Conservation (phyloP, 176 grass and related monocot species). For the Paspalum vaginatum region DNA sequence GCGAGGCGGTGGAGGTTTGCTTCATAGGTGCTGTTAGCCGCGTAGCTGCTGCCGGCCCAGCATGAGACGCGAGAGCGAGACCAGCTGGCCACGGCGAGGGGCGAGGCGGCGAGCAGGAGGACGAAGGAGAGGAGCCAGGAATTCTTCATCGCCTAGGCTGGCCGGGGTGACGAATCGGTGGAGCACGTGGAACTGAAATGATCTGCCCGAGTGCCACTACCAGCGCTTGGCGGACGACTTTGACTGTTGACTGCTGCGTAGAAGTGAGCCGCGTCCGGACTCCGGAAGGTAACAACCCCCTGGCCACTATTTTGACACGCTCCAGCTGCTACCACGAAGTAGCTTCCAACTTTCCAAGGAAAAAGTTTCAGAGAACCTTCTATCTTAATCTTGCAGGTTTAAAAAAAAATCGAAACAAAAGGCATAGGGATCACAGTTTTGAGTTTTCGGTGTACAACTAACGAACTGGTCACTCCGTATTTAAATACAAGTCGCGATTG, state of each 20-base stretch:
- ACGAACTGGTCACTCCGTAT: too few species aligned
- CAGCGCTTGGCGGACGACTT: not conserved
- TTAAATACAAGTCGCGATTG: too few species aligned
- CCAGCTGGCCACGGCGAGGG: not conserved
- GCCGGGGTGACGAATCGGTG: not conserved
- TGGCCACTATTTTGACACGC: not conserved
- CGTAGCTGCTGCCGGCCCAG: not conserved
- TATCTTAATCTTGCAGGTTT: too few species aligned
- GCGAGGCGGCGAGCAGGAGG: not conserved
- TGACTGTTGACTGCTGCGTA: not conserved
- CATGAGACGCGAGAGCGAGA: not conserved
- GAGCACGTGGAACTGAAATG: not conserved
- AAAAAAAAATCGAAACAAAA: too few species aligned
- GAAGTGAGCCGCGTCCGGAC: too few species aligned
- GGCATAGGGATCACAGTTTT: too few species aligned
- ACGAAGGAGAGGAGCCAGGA: not conserved
- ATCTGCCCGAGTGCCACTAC: too few species aligned
- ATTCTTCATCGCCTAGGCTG: not conserved
- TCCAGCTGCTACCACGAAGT: too few species aligned
- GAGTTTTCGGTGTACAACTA: too few species aligned
- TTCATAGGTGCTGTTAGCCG: constrained; percentile 28
- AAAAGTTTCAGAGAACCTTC: too few species aligned
- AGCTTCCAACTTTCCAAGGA: too few species aligned
- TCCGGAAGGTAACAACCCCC: too few species aligned
- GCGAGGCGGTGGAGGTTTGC: constrained; percentile 35